Percentiles rank a stretch among this genome's conserved stretches.
Evolutionary conservation across 306 rosid species (phyloP).

Genomic region (Oxytropis ochrocephala): DNA sequence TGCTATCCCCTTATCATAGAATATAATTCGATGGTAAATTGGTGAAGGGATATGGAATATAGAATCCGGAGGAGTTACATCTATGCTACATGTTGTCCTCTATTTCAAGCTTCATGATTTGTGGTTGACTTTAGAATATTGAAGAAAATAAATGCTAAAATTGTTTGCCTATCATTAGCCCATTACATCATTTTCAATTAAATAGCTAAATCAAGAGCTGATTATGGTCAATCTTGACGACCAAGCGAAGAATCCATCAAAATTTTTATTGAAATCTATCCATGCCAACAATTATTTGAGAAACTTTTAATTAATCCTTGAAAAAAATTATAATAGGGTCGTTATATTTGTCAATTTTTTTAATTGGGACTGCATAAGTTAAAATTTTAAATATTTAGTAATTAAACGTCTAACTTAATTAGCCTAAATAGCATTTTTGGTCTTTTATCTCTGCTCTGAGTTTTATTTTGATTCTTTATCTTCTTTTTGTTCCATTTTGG

Average conservation of each 20-base stretch:
- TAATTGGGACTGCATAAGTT: too few species aligned
- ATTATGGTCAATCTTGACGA: not conserved
- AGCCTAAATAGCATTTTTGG: too few species aligned
- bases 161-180: not conserved
- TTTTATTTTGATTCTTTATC: too few species aligned
- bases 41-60: slow-evolving; percentile 5
- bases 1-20: not conserved
- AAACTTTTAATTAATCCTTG: too few species aligned
- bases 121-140: not conserved
- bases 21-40: slow-evolving; percentile 7
- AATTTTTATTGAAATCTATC: not conserved
- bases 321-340: too few species aligned
- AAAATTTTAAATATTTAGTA: too few species aligned
- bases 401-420: too few species aligned
- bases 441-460: too few species aligned
- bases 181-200: not conserved
- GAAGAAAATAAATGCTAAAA: not conserved
- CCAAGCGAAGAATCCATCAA: slow-evolving; percentile 15
- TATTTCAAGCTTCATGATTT: not conserved
- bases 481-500: too few species aligned
- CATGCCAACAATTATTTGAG: too few species aligned
- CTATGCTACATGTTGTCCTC: not conserved
- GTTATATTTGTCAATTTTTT: too few species aligned
- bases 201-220: not conserved
- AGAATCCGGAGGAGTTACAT: slow-evolving; percentile 21